Evolutionary conservation across 768 basidiomycete species (phyloP).

Genomic region (Thelephora aurantiotincta): DNA sequence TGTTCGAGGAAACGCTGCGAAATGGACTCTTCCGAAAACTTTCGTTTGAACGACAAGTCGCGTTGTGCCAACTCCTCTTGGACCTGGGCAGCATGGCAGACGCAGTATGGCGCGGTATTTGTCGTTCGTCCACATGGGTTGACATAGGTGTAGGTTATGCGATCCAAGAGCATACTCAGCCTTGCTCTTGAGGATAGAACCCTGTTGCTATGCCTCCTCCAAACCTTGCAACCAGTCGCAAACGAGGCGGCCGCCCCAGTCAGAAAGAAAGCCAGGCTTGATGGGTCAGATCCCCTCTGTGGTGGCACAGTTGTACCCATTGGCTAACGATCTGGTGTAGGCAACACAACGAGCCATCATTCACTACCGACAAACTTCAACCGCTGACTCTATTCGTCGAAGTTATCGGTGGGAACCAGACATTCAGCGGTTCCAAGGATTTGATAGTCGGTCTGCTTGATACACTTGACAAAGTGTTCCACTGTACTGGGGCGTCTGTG

Average conservation of each 20-base stretch:
- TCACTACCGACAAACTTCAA: slow-evolving; percentile 25
- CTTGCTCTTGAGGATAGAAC: slow-evolving; percentile 33
- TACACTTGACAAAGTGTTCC: slow-evolving; percentile 50
- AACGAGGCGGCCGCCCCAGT: slow-evolving; percentile 30
- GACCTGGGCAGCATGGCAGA: slow-evolving; percentile 23
- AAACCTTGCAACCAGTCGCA: slow-evolving; percentile 30
- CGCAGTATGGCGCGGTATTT: too few relatives aligned
- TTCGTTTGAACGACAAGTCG: slow-evolving; percentile 34
- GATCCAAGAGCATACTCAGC: slow-evolving; percentile 32
- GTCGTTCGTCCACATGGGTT: background rate
- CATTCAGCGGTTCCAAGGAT: slow-evolving; percentile 55
- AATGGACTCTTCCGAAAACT: slow-evolving; percentile 43
- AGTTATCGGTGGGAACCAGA: slow-evolving; percentile 40
- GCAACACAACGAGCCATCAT: slow-evolving; percentile 9
- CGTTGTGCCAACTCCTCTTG: slow-evolving; percentile 43
- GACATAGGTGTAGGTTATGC: slow-evolving; percentile 5
- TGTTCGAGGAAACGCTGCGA: slow-evolving; percentile 32
- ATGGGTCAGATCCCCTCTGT: slow-evolving; percentile 27
- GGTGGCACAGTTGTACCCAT: background rate
- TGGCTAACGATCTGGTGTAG: background rate
- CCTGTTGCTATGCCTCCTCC: slow-evolving; percentile 39
- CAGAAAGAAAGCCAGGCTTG: slow-evolving; percentile 50
- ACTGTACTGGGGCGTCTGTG: slow-evolving; percentile 34
- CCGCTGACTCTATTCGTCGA: slow-evolving; percentile 52
- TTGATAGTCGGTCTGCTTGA: slow-evolving; percentile 63